These are phyloP conservation scores for Lactarius tabidus DNA, from an alignment of 768 basidiomycete species.

Conservation along the genomic window DNA sequence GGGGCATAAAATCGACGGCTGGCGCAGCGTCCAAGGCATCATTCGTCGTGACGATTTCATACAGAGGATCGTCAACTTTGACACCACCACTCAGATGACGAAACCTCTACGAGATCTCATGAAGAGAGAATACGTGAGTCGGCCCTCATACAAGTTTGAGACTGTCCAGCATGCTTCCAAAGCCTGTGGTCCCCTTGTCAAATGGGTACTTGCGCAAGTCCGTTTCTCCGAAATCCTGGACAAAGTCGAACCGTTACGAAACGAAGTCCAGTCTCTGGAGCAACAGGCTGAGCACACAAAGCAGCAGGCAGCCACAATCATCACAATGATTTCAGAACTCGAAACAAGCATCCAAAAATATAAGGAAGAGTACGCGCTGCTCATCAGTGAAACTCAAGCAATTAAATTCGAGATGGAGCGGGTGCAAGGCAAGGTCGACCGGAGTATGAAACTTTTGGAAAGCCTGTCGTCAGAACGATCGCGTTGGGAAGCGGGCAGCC, in stretches of 20 bases:
- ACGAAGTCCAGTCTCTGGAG: slow-evolving; percentile 92
- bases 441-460: slow-evolving; percentile 91
- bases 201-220: slow-evolving; percentile 97
- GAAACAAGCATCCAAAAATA: slow-evolving; percentile 90
- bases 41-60: slow-evolving; percentile 98
- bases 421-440: slow-evolving; percentile 94
- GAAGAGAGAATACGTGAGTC: slow-evolving; percentile 89
- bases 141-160: slow-evolving; percentile 91
- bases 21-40: slow-evolving; percentile 93
- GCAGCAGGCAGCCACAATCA: slow-evolving; percentile 85
- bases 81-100: slow-evolving; percentile 88
- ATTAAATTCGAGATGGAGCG: slow-evolving; percentile 98
- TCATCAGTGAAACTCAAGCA: slow-evolving; percentile 95
- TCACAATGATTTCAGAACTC: slow-evolving; percentile 87
- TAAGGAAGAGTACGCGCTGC: slow-evolving; percentile 95
- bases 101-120: slow-evolving; percentile 83
- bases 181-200: slow-evolving; percentile 96
- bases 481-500: slow-evolving; percentile 93
- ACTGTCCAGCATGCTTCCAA: slow-evolving; percentile 91
- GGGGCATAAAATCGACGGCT: slow-evolving; percentile 94
- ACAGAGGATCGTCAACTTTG: slow-evolving; percentile 90
- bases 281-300: slow-evolving; percentile 92
- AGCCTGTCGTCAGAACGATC: slow-evolving; percentile 92
- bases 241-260: slow-evolving; percentile 91
- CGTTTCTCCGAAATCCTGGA: slow-evolving; percentile 96